A percentile compares a stretch with the other conserved stretches of the same genome.
Evolutionary conservation across 2,329 filamentous ascomycete species (phyloP).

Genomic region (Metarhizium album): DNA sequence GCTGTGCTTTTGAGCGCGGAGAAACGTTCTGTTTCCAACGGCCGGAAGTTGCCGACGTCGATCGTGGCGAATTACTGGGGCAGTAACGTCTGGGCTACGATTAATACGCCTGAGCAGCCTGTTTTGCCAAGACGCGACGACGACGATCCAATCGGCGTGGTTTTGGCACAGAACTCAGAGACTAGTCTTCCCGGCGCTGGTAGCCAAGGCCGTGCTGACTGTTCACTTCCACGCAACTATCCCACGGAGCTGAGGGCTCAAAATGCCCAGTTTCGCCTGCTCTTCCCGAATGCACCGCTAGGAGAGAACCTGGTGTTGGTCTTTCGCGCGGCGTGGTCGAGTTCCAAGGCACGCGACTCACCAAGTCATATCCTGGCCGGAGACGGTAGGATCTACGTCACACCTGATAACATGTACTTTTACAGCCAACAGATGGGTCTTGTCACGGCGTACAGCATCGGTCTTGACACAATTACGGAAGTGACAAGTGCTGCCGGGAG

Average conservation of each 20-base stretch:
- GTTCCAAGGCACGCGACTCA: slow-evolving; percentile 32
- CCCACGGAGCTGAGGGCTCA: slow-evolving; percentile 74
- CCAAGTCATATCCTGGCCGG: slow-evolving; percentile 40
- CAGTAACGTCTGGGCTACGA: slow-evolving; percentile 59
- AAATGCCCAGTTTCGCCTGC: slow-evolving; percentile 82
- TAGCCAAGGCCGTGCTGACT: slow-evolving; percentile 23
- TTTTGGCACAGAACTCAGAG: slow-evolving; percentile 22
- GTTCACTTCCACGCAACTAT: slow-evolving; percentile 64
- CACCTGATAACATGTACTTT: slow-evolving; percentile 80
- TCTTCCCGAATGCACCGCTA: slow-evolving; percentile 71
- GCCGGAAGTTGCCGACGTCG: slow-evolving; percentile 68
- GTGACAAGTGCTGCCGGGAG: slow-evolving; percentile 82
- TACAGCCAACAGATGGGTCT: slow-evolving; percentile 92
- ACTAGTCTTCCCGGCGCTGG: slow-evolving; percentile 16
- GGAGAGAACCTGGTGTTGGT: slow-evolving; percentile 82
- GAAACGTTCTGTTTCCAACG: slow-evolving; percentile 53
- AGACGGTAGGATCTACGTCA: slow-evolving; percentile 75
- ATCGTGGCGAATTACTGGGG: slow-evolving; percentile 94
- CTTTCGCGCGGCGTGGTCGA: slow-evolving; percentile 79
- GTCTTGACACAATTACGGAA: slow-evolving; percentile 68
- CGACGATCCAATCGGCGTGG: slow-evolving; percentile 31
- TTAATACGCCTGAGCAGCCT: slow-evolving; percentile 18
- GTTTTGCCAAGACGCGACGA: slow-evolving; percentile 23
- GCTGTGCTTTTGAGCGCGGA: slow-evolving; percentile 76
- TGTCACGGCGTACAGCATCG: slow-evolving; percentile 70